Conservation (phyloP, 305 asterid species). For the Fraxinus baroniana region DNA sequence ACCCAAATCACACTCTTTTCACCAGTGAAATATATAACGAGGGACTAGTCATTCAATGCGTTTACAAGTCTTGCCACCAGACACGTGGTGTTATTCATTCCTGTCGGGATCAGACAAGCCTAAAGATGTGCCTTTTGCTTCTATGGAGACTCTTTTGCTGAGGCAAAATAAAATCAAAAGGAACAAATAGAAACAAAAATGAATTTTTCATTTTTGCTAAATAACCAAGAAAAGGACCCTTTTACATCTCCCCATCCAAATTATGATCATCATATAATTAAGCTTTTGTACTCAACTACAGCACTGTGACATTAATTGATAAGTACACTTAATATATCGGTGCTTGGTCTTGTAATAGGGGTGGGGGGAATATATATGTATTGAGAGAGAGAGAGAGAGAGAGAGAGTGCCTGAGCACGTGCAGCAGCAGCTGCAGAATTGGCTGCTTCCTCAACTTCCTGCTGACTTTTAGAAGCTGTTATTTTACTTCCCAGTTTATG, state of each 20-base stretch:
- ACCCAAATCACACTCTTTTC: neutral
- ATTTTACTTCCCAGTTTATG: conserved; percentile 87
- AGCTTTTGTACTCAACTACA: neutral
- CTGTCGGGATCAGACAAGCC: neutral
- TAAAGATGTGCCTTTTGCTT: neutral
- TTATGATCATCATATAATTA: neutral
- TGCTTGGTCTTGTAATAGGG: neutral
- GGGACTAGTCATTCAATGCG: neutral
- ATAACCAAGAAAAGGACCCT: neutral
- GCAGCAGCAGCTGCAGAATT: conserved; percentile 86
- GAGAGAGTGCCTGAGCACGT: conserved; percentile 69
- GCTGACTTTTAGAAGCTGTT: conserved; percentile 92
- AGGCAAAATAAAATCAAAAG: neutral
- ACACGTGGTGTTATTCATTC: neutral
- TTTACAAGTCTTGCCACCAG: neutral
- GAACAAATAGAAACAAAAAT: neutral
- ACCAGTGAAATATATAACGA: neutral
- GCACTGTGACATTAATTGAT: neutral
- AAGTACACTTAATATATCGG: neutral
- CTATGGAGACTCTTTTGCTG: neutral
- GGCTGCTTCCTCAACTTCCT: conserved; percentile 98
- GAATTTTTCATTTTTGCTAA: neutral
- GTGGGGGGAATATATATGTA: neutral
- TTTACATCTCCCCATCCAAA: neutral
- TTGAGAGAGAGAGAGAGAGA: conserved; percentile 12